phyloP scores from a whole-genome alignment of 139 green algal species.

The Chlorella vulgaris region DNA sequence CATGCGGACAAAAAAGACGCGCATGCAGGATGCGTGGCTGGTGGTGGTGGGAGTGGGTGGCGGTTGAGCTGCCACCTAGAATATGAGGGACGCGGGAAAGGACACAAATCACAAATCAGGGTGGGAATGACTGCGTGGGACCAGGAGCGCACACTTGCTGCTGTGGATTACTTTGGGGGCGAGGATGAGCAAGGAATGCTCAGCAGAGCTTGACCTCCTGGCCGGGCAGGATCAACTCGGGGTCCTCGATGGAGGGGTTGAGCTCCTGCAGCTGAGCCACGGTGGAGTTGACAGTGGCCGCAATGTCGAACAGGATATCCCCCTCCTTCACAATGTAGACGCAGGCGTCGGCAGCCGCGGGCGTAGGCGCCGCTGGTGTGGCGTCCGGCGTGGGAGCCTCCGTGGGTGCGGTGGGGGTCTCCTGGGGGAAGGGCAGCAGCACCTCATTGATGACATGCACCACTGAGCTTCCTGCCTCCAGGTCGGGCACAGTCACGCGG shows the following conservation, averaged over 20 bases:
- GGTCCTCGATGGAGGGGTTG: neutral
- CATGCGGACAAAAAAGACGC: too few relatives aligned
- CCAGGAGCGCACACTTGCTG: too few relatives aligned
- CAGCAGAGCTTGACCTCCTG: neutral
- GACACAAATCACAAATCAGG: too few relatives aligned
- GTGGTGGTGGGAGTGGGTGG: too few relatives aligned
- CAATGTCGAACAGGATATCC: conserved; percentile 1
- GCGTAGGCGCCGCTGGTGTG: neutral
- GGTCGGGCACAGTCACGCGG: neutral
- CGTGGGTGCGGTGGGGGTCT: neutral
- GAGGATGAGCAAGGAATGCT: neutral
- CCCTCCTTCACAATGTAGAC: neutral
- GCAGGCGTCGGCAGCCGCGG: neutral
- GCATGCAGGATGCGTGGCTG: too few relatives aligned
- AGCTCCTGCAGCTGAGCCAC: neutral
- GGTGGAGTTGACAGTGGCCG: neutral
- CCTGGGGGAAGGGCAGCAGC: neutral
- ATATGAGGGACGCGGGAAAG: too few relatives aligned
- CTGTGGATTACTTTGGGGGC: too few relatives aligned
- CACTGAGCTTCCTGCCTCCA: neutral
- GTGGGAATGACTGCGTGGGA: too few relatives aligned
- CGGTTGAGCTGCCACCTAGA: too few relatives aligned
- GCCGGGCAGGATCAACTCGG: neutral
- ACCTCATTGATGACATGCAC: conserved; percentile 1
- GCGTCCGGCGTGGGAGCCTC: neutral